Percentiles rank a stretch among this genome's conserved stretches.
These are phyloP conservation scores for Simplicillium sp. DNA, from an alignment of 2,329 filamentous ascomycete genomes.

Conservation along the genomic window DNA sequence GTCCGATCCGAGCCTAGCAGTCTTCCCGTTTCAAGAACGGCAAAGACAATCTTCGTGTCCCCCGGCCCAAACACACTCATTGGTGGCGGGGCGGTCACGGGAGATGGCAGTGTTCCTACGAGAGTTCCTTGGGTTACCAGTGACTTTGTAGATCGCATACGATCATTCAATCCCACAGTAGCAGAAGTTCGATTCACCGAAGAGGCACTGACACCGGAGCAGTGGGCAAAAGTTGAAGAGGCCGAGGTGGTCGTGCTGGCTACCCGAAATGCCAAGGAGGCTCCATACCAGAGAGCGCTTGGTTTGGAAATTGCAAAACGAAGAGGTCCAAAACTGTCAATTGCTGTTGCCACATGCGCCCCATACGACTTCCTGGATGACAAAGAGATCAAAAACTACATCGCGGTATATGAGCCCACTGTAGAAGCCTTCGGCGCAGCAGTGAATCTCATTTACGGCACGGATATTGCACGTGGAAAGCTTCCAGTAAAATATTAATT, in stretches of 20 bases:
- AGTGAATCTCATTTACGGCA: constrained; percentile 12
- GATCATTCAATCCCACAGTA: constrained; percentile 5
- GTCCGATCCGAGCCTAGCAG: constrained; percentile 10
- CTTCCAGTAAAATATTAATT: constrained; percentile 7
- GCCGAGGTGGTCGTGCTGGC: constrained; percentile 14
- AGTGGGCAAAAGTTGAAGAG: constrained; percentile 12
- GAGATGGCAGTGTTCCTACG: constrained; percentile 11
- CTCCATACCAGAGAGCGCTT: constrained; percentile 12
- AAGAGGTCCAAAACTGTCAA: constrained; percentile 4
- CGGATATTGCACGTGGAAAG: constrained; percentile 7
- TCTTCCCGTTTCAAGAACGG: constrained; percentile 8
- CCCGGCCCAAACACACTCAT: constrained; percentile 13
- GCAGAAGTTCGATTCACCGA: constrained; percentile 13
- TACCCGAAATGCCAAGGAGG: constrained; percentile 15
- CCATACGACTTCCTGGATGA: constrained; percentile 16
- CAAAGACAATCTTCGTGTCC: constrained; percentile 14
- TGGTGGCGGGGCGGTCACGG: constrained; percentile 14
- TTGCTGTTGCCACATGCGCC: constrained; percentile 14
- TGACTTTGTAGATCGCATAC: constrained; percentile 12
- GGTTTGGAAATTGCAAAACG: constrained; percentile 11
- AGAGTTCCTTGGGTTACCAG: constrained; percentile 15
- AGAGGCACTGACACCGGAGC: constrained; percentile 5
- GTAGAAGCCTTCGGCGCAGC: constrained; percentile 13
- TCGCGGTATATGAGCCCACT: constrained; percentile 16
- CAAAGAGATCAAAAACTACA: constrained; percentile 10